Base-by-base conservation (phyloP, 2,329 filamentous ascomycete genomes). In the Venturia carpophila region DNA sequence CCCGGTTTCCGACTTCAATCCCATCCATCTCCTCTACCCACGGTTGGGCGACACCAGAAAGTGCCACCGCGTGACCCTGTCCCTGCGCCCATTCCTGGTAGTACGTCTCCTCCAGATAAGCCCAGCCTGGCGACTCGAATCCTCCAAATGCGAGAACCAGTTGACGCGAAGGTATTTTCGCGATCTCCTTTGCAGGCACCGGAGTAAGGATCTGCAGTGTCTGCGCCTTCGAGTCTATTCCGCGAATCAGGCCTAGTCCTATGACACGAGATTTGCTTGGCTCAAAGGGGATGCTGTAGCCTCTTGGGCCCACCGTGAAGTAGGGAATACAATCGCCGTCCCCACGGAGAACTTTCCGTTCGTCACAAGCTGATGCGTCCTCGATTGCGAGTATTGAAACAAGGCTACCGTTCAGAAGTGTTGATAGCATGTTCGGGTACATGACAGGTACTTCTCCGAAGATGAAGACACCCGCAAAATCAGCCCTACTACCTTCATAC, bases 121-220 rank as follows among this genome's bases (percentile, higher is more conserved):
- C 62, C 62, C 62, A 63, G 42, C 62, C 62, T 24, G 62, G 62
- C 45, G 37, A 63, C 62, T 63, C 62, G 4, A 63, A 55, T 39
- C 37, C 62, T 17, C 62, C 62, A 21, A 63, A 63, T 7, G 43
- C 62, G 9, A 63, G 62, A 5, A 63, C 62, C 5, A 63, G n/a
- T 34, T 34, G 24, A 39, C 41, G 15, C 30, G 21, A 39, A 1
- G 62, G 43, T 55, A 63, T 34, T 19, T 52, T 19, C 24, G 43
- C 43, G 24, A 63, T 42, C 24, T 43, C 9, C 37, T 37, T 39
- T n/a, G 21, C 45, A 17, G 62, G 45, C 5, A 63, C 43, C 24
- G 62, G 62, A 9, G 62, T 63, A 13, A 63, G 10, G 7, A 63
- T 49, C n/a, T 63, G 62, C 62, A 63, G 15, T 19, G 15, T 49